A percentile compares a stretch with the other conserved stretches of the same genome.
These are phyloP conservation scores for Phytophthora syringae DNA, from an alignment of 352 stramenopile genomes.

Conservation along the genomic window DNA sequence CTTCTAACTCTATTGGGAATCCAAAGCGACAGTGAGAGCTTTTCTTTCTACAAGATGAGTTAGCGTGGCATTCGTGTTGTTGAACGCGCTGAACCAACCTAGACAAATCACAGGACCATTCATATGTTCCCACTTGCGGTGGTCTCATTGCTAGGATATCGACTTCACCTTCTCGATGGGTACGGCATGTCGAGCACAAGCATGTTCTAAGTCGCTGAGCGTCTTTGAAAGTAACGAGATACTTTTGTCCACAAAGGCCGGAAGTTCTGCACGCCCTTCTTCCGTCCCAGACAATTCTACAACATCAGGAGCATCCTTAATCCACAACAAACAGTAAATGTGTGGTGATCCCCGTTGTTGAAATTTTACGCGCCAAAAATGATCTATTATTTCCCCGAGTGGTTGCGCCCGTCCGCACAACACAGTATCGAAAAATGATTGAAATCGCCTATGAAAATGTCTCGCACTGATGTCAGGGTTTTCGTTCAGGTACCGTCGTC, in stretches of 20 bases:
- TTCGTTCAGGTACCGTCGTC: constrained; percentile 10
- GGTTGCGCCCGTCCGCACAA: neutral
- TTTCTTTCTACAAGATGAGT: constrained; percentile 17
- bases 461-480: constrained; percentile 26
- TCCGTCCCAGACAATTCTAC: constrained; percentile 18
- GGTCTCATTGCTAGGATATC: constrained; percentile 9
- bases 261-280: constrained; percentile 3
- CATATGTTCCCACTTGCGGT: neutral
- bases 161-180: neutral
- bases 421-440: constrained; percentile 20
- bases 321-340: constrained; percentile 31
- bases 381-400: constrained; percentile 25
- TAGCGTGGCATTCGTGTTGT: constrained; percentile 8
- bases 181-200: neutral
- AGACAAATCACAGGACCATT: constrained; percentile 20
- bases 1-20: constrained; percentile 9
- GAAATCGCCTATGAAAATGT: constrained; percentile 31
- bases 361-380: constrained; percentile 38
- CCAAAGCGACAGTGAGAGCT: constrained; percentile 15
- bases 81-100: too few relatives aligned
- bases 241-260: constrained; percentile 5
- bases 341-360: constrained; percentile 32
- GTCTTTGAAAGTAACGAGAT: constrained; percentile 14
- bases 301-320: constrained; percentile 27
- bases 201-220: constrained; percentile 2